Conservation (phyloP, 129 eudicot species). For the Rutidosis leptorrhynchoides region DNA sequence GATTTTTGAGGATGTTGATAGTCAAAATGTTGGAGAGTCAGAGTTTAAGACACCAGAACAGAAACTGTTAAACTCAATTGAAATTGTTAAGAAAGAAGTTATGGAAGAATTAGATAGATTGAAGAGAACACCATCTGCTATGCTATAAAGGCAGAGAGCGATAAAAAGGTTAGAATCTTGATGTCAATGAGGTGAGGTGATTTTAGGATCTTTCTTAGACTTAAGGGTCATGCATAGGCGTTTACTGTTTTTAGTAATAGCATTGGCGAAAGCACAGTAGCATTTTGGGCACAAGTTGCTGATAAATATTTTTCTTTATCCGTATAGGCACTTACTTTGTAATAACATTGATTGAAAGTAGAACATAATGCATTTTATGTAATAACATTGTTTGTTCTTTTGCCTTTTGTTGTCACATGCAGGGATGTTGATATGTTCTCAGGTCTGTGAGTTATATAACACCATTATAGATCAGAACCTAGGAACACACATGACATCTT, state of each 20-base stretch:
- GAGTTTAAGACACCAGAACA: constrained; percentile 66
- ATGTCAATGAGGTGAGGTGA: constrained; percentile 71
- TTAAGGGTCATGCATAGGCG: constrained; percentile 15
- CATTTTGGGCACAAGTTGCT: background rate
- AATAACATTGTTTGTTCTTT: background rate
- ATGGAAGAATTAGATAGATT: constrained; percentile 58
- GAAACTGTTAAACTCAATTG: constrained; percentile 74
- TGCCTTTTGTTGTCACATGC: too few relatives aligned
- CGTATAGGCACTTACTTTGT: background rate
- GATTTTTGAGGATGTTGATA: constrained; percentile 40
- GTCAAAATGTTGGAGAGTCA: constrained; percentile 33
- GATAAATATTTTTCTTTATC: constrained; percentile 13
- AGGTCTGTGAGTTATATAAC: too few relatives aligned
- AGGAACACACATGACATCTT: too few relatives aligned
- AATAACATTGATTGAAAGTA: background rate
- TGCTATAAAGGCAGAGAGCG: constrained; percentile 73
- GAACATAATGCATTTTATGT: background rate
- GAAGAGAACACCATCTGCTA: constrained; percentile 66
- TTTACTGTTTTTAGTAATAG: constrained; percentile 7
- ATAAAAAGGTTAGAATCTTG: constrained; percentile 52
- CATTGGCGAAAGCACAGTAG: background rate
- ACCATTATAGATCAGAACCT: too few relatives aligned
- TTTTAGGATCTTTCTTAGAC: constrained; percentile 10
- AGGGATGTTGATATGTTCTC: too few relatives aligned
- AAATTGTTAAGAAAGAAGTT: constrained; percentile 65